Evolutionary conservation across 306 rosid genomes (phyloP), one percentile per base, ranked within the genome.

Genomic region (Vachellia collinsii): DNA sequence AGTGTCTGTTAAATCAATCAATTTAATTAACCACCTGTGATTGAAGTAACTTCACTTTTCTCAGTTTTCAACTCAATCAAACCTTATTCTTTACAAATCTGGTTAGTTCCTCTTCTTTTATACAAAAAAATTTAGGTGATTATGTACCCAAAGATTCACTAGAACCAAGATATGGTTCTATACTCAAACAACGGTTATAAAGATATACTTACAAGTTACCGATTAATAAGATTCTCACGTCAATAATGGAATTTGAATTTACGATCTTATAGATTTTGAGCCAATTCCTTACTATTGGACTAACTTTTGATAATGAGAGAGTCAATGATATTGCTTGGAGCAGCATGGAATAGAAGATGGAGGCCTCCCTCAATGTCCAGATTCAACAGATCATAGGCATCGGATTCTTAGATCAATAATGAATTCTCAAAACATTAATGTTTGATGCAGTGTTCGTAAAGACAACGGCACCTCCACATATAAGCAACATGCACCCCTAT

Each of bases 391-490:
- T 14, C 56, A 50, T 50, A 51, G 58, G 58, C 87, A 72, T 85
- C 42, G 85, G 88, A 88, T 85, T 85, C 92, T 74, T 65, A 29
- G 56, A 64, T 70, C 7, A 12, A 66, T 66, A 23, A 69, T 76
- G 72, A 76, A 75, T n/a, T 51, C 53, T 53, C 47, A 75, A 29
- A 63, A 58, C 41, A 85, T 79, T 85, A 85, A 85, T 88, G 89
- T 41, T 11, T 56, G 47, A 20, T 72, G 82, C 41, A 89, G 92
- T 81, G 90, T 86, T 84, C 97, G 97, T 90, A 70, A 89, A 89
- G 95, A 86, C 76, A 85, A 92, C 93, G 95, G 91, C 90, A 83
- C 82, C 84, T 76, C 47, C 76, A 72, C 77, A 75, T 38, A 38
- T 6, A 3, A 19, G 61, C 61, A 54, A 54, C 61, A 54, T 19